Percentiles rank a stretch among this genome's conserved stretches.
Evolutionary conservation across 345 rosid genomes (phyloP).

Genomic region (Citrus maxima): DNA sequence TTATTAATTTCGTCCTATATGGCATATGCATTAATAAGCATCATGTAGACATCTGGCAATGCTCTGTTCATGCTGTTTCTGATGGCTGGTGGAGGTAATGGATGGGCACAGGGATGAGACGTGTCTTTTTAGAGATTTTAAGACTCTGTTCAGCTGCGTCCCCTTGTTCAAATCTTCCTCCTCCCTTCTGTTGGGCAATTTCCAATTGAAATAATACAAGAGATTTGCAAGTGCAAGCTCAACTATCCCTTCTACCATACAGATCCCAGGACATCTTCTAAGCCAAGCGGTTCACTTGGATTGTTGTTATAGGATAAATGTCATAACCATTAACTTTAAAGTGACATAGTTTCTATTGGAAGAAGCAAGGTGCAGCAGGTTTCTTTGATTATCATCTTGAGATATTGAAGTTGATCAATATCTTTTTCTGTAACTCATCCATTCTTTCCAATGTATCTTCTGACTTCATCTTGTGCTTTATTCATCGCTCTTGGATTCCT

Average conservation of each 20-base stretch:
- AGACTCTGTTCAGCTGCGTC: slow-evolving; percentile 27
- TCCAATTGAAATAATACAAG: slow-evolving; percentile 37
- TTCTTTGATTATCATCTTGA: slow-evolving; percentile 46
- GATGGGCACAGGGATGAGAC: slow-evolving; percentile 27
- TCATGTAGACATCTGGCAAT: neutral
- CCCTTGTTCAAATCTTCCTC: slow-evolving; percentile 33
- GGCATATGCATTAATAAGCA: neutral
- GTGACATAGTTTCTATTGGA: slow-evolving; percentile 44
- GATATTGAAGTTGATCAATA: slow-evolving; percentile 29
- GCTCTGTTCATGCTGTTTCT: neutral
- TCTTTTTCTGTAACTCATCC: slow-evolving; percentile 32
- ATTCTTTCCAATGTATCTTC: slow-evolving; percentile 22
- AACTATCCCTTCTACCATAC: slow-evolving; percentile 21
- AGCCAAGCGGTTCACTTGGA: slow-evolving; percentile 35
- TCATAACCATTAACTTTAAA: slow-evolving; percentile 33
- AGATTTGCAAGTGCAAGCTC: slow-evolving; percentile 42
- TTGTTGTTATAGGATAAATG: slow-evolving; percentile 27
- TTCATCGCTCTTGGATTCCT: slow-evolving; percentile 41
- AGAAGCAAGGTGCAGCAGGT: slow-evolving; percentile 44
- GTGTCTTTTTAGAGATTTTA: slow-evolving; percentile 23
- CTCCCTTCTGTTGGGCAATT: slow-evolving; percentile 29
- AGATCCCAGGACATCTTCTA: slow-evolving; percentile 33
- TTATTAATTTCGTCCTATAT: neutral
- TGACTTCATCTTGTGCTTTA: slow-evolving; percentile 8
- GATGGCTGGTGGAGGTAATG: neutral